Percentiles rank a stretch among this genome's conserved stretches.
Conservation (phyloP, 2,329 filamentous ascomycete species). For the Xylariaceae sp. region DNA sequence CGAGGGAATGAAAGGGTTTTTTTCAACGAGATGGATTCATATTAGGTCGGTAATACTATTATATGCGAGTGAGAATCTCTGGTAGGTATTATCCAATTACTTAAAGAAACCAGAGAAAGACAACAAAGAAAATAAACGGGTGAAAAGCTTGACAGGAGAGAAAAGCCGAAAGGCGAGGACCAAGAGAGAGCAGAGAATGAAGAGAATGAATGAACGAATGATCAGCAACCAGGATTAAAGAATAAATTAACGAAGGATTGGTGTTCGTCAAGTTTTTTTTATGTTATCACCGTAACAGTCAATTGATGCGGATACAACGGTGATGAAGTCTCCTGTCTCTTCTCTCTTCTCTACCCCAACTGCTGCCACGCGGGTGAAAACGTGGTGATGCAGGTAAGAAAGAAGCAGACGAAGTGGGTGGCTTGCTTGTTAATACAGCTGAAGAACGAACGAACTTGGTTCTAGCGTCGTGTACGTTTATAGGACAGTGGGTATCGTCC, state of each 20-base stretch:
- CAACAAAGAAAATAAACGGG: neutral
- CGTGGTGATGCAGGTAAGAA: neutral
- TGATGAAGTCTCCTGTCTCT: neutral
- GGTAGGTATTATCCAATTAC: too few relatives aligned
- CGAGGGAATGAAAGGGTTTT: constrained; percentile 15
- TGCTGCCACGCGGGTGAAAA: neutral
- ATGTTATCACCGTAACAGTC: too few relatives aligned
- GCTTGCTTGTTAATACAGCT: neutral
- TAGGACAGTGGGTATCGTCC: neutral
- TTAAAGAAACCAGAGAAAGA: neutral
- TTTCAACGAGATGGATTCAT: constrained; percentile 22
- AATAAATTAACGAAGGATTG: constrained; percentile 5
- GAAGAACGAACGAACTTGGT: too few relatives aligned
- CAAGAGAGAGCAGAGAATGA: too few relatives aligned
- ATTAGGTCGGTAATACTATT: constrained; percentile 22
- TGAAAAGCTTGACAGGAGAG: neutral
- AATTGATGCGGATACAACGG: too few relatives aligned
- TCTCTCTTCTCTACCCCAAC: neutral
- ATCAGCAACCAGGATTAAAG: constrained; percentile 20
- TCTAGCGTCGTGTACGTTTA: neutral
- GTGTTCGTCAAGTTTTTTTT: neutral
- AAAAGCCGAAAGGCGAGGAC: constrained; percentile 1
- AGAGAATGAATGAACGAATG: constrained; percentile 5
- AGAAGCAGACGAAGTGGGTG: neutral
- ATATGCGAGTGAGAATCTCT: neutral